phyloP scores from a whole-genome alignment of 2,329 filamentous ascomycete genomes.

The Hirsutella thompsonii region DNA sequence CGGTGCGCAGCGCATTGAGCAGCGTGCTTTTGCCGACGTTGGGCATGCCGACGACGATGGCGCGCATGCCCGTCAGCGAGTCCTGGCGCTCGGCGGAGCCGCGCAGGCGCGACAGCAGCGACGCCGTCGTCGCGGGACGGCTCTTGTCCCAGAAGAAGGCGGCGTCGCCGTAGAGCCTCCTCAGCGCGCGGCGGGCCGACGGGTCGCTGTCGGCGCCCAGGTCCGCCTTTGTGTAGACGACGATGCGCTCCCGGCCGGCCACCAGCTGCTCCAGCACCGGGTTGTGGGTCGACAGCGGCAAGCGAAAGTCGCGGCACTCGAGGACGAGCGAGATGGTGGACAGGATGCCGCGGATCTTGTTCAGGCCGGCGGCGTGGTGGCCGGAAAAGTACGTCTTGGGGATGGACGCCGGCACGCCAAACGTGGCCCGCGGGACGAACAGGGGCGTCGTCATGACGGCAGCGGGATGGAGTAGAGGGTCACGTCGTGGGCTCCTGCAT shows the following conservation, averaged over 20 bases:
- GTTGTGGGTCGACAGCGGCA: constrained; percentile 82
- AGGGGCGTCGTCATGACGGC: constrained; percentile 5
- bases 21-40: constrained; percentile 94
- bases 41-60: constrained; percentile 91
- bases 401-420: constrained; percentile 60
- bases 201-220: constrained; percentile 35
- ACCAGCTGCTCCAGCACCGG: constrained; percentile 74
- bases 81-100: constrained; percentile 21
- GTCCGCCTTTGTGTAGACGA: constrained; percentile 88
- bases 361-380: constrained; percentile 73
- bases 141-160: constrained; percentile 32
- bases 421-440: constrained; percentile 64
- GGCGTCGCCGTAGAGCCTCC: constrained; percentile 19
- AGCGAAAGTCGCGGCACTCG: constrained; percentile 87
- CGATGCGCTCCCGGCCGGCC: constrained; percentile 57
- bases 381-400: constrained; percentile 88
- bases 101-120: constrained; percentile 25
- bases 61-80: constrained; percentile 66
- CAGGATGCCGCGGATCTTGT: constrained; percentile 71
- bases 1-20: constrained; percentile 70
- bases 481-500: too few relatives aligned
- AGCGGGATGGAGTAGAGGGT: neutral
- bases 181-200: constrained; percentile 13
- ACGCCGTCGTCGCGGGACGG: constrained; percentile 17
- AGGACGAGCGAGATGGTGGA: constrained; percentile 76